Percentiles rank a stretch among this genome's conserved stretches.
Evolutionary conservation across 768 basidiomycete species (phyloP).

Genomic region (Lyophyllum shimeji): DNA sequence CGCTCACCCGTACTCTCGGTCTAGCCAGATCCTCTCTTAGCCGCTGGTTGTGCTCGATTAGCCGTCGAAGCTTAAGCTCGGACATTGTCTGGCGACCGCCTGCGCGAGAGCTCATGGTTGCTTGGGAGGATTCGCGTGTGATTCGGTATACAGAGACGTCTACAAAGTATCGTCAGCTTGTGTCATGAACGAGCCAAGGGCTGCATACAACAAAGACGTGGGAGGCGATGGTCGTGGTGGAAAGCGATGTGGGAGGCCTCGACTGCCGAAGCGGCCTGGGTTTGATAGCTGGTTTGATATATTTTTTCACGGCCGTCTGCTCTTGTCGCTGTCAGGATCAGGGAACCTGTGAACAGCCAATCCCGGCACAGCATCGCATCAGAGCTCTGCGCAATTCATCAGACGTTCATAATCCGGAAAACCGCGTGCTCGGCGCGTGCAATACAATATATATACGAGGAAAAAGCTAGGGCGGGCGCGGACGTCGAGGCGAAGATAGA

Average conservation of each 20-base stretch:
- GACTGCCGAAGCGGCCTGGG: slow-evolving; percentile 4
- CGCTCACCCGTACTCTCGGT: slow-evolving; percentile 87
- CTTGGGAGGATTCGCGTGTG: slow-evolving; percentile 11
- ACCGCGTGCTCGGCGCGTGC: slow-evolving; percentile 10
- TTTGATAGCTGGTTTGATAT: slow-evolving; percentile 16
- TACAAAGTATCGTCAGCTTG: neutral
- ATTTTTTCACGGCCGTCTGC: slow-evolving; percentile 13
- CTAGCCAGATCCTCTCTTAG: slow-evolving; percentile 87
- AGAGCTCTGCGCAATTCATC: slow-evolving; percentile 3
- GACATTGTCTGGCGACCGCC: slow-evolving; percentile 88
- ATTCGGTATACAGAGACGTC: neutral
- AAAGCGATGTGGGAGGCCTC: neutral
- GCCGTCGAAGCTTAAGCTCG: slow-evolving; percentile 92
- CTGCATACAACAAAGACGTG: neutral
- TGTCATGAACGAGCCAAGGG: neutral
- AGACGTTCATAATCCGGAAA: slow-evolving; percentile 6
- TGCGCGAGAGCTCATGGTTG: slow-evolving; percentile 56
- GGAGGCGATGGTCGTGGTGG: neutral
- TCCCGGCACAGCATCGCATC: slow-evolving; percentile 17
- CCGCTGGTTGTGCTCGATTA: slow-evolving; percentile 93
- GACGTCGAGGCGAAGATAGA: slow-evolving; percentile 3
- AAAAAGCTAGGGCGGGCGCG: neutral
- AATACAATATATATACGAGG: slow-evolving; percentile 14
- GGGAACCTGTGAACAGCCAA: slow-evolving; percentile 18
- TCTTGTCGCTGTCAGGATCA: slow-evolving; percentile 19